Percentiles rank a stretch among this genome's conserved stretches.
phyloP scores from a whole-genome alignment of 2,329 filamentous ascomycete species.

The Cryphonectria naterciae region DNA sequence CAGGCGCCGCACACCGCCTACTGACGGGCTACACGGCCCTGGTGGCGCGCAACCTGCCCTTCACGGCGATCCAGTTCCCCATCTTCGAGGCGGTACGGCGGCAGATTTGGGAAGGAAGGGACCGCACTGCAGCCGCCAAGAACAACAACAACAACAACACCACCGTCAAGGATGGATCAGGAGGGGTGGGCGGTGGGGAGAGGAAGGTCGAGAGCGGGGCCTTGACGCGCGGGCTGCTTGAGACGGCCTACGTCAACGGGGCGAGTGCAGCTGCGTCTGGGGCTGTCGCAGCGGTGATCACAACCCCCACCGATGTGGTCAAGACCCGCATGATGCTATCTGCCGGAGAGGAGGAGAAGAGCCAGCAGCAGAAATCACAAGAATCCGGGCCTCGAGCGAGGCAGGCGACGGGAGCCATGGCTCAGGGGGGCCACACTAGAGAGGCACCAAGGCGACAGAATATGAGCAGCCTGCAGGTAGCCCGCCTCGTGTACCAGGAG shows the following conservation, averaged over 20 bases:
- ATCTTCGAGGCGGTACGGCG: conserved; percentile 75
- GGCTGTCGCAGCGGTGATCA: conserved; percentile 75
- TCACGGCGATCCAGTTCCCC: conserved; percentile 87
- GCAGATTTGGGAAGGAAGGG: conserved; percentile 49
- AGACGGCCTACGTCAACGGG: conserved; percentile 74
- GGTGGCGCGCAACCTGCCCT: conserved; percentile 81
- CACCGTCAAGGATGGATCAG: conserved; percentile 20
- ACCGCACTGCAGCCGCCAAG: conserved; percentile 30
- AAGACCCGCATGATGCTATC: conserved; percentile 89
- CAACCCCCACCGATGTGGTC: conserved; percentile 86
- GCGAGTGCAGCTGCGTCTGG: conserved; percentile 75
- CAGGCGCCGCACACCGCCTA: conserved; percentile 58
- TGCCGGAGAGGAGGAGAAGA: conserved; percentile 46
- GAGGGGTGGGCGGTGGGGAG: conserved; percentile 42
- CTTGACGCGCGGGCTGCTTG: conserved; percentile 49
- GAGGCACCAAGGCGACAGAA: conserved; percentile 38
- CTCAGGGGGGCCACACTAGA: conserved; percentile 34
- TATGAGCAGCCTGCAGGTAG: conserved; percentile 60
- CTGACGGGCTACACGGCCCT: conserved; percentile 79
- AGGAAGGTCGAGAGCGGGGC: conserved; percentile 23
- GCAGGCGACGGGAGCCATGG: conserved; percentile 36
- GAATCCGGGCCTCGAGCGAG: conserved; percentile 9
- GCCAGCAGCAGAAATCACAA: not conserved
- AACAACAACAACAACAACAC: not conserved
- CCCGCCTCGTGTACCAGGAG: conserved; percentile 66